Base-by-base conservation (phyloP, 2,329 filamentous ascomycete species). In the Didymella keratinophila region DNA sequence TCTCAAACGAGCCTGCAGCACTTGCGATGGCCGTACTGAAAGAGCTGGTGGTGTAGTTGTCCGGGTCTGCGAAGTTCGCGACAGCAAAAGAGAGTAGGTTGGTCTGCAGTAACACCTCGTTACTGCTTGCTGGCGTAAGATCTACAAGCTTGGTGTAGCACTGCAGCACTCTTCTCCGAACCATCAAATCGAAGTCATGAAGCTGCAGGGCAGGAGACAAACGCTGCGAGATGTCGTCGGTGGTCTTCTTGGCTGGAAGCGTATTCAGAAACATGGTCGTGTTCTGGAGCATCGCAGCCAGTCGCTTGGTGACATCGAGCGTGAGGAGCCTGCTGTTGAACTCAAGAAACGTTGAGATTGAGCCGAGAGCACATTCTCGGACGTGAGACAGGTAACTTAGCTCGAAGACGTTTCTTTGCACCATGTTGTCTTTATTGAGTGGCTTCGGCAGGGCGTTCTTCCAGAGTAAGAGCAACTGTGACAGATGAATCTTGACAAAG, bases 401-500 rank as follows among this genome's bases (percentile, higher is more conserved):
- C 74, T 99, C 96, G 8, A 98, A 82, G 49, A 92, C 84, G 62
- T 91, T 94, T 52, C 93, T 87, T 62, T 94, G 88, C 0, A 89
- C 87, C 49, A 92, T 92, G 66, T 95, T 96, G 66, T 98, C 94
- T 75, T 93, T 96, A 32, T 92, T 89, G n/a, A 98, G 79, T 6
- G 96, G 94, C 71, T 96, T 97, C 0, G 96, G 94, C 11, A 99
- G 83, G 0, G 95, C 94, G 76, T 98, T 99, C 78, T 97, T 97
- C 95, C 95, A 99, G 7, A 99, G 81, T 9, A 99, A 81, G 55
- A 99, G 87, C 21, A 99, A 83, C 72, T 99, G 95, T 2, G 93
- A 94, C 8, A 99, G 84, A 77, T 99, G 95, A 23, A 98, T 98
- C 79, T 99, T 99, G 77, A 98, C 94, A 76, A 99, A 99, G 76